Conservation (phyloP, 1,284 basidiomycete genomes). For the Tylopilus orsonianus region DNA sequence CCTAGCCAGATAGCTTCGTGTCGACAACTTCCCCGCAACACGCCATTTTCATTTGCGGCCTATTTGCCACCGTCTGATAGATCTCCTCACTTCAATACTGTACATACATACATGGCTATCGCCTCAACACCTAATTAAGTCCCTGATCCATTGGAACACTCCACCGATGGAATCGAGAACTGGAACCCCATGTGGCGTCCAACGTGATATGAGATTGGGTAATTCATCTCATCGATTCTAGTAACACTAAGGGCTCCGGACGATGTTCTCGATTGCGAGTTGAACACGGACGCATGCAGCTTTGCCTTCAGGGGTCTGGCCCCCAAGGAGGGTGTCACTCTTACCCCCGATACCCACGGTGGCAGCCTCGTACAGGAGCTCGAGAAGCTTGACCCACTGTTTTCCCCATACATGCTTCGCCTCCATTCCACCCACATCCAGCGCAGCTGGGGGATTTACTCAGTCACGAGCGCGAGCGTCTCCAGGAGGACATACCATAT, state of each 20-base stretch:
- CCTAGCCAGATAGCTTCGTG: slow-evolving; percentile 20
- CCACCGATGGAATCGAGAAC: slow-evolving; percentile 7
- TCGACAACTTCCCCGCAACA: slow-evolving; percentile 29
- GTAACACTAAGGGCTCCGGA: slow-evolving; percentile 34
- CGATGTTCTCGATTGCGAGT: slow-evolving; percentile 64
- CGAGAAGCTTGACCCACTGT: slow-evolving; percentile 79
- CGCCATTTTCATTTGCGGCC: slow-evolving; percentile 26
- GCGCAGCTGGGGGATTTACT: slow-evolving; percentile 47
- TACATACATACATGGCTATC: slow-evolving; percentile 21
- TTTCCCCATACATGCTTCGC: slow-evolving; percentile 67
- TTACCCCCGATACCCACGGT: slow-evolving; percentile 48
- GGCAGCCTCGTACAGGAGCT: slow-evolving; percentile 62
- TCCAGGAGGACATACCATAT: slow-evolving; percentile 52
- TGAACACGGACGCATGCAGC: slow-evolving; percentile 60
- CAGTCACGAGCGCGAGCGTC: slow-evolving; percentile 10
- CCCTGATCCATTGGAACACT: slow-evolving; percentile 5
- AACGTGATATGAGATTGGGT: slow-evolving; percentile 2
- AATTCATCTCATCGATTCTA: slow-evolving; percentile 6
- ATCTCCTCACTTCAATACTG: slow-evolving; percentile 6
- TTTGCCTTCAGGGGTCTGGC: slow-evolving; percentile 52
- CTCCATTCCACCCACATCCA: slow-evolving; percentile 71
- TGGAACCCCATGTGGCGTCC: slow-evolving; percentile 16
- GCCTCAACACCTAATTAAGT: slow-evolving; percentile 12
- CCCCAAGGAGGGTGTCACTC: slow-evolving; percentile 45
- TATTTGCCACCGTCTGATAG: slow-evolving; percentile 10